Percentiles rank a stretch among this genome's conserved stretches.
phyloP scores from a whole-genome alignment of 2,329 filamentous ascomycete genomes.

The Thielaviopsis cerberus region DNA sequence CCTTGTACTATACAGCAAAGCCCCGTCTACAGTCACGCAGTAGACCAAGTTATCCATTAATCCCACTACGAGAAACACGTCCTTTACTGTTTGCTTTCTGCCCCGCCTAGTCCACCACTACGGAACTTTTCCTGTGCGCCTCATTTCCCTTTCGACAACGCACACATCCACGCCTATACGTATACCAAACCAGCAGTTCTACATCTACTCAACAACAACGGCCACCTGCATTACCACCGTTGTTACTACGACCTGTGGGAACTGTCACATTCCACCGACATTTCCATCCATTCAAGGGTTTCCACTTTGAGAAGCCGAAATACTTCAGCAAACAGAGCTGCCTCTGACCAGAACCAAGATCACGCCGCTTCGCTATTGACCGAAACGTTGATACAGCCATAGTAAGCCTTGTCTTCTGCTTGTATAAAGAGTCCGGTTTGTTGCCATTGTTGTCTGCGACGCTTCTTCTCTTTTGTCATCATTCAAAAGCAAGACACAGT shows the following conservation, averaged over 20 bases:
- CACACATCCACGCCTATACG: background rate
- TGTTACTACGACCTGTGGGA: background rate
- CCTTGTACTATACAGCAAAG: background rate
- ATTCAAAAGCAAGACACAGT: background rate
- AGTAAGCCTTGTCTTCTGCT: background rate
- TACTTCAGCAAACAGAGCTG: background rate
- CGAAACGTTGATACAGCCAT: background rate
- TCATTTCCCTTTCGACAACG: background rate
- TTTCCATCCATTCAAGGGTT: background rate
- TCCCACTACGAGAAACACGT: background rate
- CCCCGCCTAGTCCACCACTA: background rate
- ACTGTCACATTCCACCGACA: background rate
- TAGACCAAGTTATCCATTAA: background rate
- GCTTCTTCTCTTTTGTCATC: background rate
- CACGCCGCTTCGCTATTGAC: background rate
- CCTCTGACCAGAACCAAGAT: background rate
- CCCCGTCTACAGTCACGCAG: background rate
- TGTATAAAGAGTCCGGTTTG: background rate
- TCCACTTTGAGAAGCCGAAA: background rate
- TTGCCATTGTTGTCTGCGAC: background rate
- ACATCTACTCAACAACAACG: background rate
- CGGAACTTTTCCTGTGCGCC: background rate
- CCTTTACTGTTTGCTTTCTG: background rate
- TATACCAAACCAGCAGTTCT: background rate
- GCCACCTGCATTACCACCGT: background rate